Conservation (phyloP, 441 rosid genomes). For the Manihot esculenta region DNA sequence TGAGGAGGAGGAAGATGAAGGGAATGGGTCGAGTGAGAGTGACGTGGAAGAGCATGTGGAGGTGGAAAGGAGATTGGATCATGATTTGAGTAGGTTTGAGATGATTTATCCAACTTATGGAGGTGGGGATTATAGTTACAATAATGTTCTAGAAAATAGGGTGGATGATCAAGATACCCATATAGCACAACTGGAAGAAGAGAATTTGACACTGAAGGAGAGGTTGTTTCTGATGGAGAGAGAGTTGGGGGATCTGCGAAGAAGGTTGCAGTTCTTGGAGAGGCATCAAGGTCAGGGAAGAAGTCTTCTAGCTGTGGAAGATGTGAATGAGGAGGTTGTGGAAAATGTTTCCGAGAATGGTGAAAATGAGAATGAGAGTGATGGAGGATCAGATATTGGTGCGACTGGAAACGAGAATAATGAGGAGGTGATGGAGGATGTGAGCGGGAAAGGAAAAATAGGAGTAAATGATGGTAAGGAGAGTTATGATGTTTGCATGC, state of each 20-base stretch:
- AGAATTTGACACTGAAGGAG: constrained; percentile 84
- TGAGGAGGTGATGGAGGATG: constrained; percentile 31
- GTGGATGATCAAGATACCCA: constrained; percentile 97
- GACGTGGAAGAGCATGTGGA: constrained; percentile 97
- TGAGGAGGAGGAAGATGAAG: constrained; percentile 89
- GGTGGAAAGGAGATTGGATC: constrained; percentile 91
- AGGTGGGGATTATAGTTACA: constrained; percentile 55
- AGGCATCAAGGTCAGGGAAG: constrained; percentile 38
- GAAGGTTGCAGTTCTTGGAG: constrained; percentile 84
- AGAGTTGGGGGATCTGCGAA: constrained; percentile 78
- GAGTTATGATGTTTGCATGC: constrained; percentile 38
- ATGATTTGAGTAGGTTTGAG: constrained; percentile 94
- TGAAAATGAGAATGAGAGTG: constrained; percentile 61
- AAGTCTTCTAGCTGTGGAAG: constrained; percentile 37
- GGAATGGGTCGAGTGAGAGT: constrained; percentile 84
- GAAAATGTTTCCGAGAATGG: constrained; percentile 66
- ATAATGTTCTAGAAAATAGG: constrained; percentile 82
- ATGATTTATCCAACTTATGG: constrained; percentile 82
- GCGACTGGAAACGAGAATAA: constrained; percentile 32
- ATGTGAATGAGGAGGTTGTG: constrained; percentile 76
- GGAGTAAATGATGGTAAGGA: constrained; percentile 30
- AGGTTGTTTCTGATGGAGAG: constrained; percentile 91
- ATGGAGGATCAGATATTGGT: constrained; percentile 62
- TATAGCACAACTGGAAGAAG: constrained; percentile 88
- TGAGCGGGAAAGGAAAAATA: constrained; percentile 11